Base-by-base conservation (phyloP, 2,329 filamentous ascomycete species). In the Lasiodiplodia hormozganensis region DNA sequence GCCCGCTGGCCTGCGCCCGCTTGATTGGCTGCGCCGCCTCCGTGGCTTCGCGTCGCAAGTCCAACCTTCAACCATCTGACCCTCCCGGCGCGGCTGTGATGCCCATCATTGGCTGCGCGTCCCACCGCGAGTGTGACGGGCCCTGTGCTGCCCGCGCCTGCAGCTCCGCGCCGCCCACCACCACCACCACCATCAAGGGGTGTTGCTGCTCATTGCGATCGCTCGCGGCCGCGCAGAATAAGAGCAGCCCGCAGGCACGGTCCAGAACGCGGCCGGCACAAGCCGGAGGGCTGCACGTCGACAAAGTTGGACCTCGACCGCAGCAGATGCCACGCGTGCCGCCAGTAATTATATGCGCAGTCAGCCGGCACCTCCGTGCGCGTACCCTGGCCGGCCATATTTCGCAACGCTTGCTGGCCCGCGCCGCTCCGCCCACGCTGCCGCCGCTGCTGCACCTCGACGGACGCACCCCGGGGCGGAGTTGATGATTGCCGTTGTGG, bases 151-250 rank as follows among this genome's bases (percentile, higher is more conserved):
- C 57, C 60, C 43, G 60, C 60, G 60, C 60, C 43, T 52, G 36
- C 28, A n/a, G 38, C n/a, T 60, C 36, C 28, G 16, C 25, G 12
- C n/a, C 40, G 58, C 38, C 38, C 38, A n/a, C 57, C 57, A 21
- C 56, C n/a, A 23, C n/a, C 38, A 18, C 38, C 16, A 18, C 38
- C 38, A n/a, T n/a, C 23, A n/a, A 54, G 52, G 25, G 52, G 25
- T 34, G 52, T 25, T 36, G 53, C 53, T 36, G 38, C 58, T 49
- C 60, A 64, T 64, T 64, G 60, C 60, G 60, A 64, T 64, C 60
- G 60, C 60, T 64, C 60, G 25, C 40, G 18, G 43, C 60, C n/a
- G 10, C 10, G 28, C 60, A 31, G 43, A 28, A 36, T 64, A 18
- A 18, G 60, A 36, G 60, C 60, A 38, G 12, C 43, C 38, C 60